Percentiles rank a stretch among this genome's conserved stretches.
Evolutionary conservation across 23 red algal genomes (phyloP).

Genomic region (Cyanidioschyzon merolae): DNA sequence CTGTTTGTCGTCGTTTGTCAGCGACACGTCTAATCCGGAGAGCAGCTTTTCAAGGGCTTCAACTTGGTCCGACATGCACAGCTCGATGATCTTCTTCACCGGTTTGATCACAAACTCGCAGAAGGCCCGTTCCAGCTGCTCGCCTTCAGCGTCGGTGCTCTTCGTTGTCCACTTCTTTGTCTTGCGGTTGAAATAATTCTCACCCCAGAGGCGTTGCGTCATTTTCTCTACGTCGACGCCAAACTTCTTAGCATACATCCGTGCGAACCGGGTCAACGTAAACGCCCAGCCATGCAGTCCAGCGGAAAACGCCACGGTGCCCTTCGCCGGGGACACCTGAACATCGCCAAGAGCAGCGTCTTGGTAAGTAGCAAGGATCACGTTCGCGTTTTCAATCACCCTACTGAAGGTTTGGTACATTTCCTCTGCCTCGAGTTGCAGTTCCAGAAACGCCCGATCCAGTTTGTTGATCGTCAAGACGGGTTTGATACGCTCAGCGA

Average conservation of each 20-base stretch:
- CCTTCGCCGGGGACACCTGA: slow-evolving; percentile 71
- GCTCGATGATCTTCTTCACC: slow-evolving; percentile 92
- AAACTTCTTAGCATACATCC: slow-evolving; percentile 99
- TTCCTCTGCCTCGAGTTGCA: slow-evolving; percentile 93
- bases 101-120: slow-evolving; percentile 99
- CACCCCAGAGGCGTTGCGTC: slow-evolving; percentile 88
- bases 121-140: slow-evolving; percentile 64
- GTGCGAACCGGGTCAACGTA: slow-evolving; percentile 92
- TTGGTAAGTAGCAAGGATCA: slow-evolving; percentile 94
- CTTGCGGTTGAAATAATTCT: slow-evolving; percentile 77
- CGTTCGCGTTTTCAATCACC: slow-evolving; percentile 94
- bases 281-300: slow-evolving; percentile 99
- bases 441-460: slow-evolving; percentile 96
- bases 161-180: slow-evolving; percentile 78
- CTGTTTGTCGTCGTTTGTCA: slow-evolving; percentile 76
- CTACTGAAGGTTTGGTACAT: slow-evolving; percentile 99
- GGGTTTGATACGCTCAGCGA: slow-evolving; percentile 93
- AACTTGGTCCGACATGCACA: slow-evolving; percentile 92
- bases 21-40: slow-evolving; percentile 41
- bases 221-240: slow-evolving; percentile 84
- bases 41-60: slow-evolving; percentile 88
- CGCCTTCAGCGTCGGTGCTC: slow-evolving; percentile 31
- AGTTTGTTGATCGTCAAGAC: slow-evolving; percentile 99
- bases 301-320: slow-evolving; percentile 97
- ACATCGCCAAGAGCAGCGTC: slow-evolving; percentile 80